phyloP scores from a whole-genome alignment of 2,329 filamentous ascomycete species.

The Alternaria solani region DNA sequence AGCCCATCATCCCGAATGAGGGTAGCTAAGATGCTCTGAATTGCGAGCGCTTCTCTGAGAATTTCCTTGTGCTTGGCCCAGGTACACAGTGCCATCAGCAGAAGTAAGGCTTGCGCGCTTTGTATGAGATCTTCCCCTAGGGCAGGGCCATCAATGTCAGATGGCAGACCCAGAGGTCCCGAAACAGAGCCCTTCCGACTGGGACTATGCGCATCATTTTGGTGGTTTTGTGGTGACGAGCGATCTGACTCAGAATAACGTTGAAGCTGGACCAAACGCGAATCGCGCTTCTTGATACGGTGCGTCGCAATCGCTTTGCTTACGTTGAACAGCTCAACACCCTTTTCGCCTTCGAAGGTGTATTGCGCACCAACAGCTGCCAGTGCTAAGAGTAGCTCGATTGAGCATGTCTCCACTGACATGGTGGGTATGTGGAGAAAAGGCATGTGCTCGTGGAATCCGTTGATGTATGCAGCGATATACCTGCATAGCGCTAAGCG shows the following conservation, averaged over 20 bases:
- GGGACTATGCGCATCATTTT: constrained; percentile 25
- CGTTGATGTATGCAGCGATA: constrained; percentile 73
- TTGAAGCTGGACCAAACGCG: constrained; percentile 50
- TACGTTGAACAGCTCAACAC: constrained; percentile 65
- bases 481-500: constrained; percentile 74
- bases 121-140: constrained; percentile 59
- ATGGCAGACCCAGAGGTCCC: constrained; percentile 39
- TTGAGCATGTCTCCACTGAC: constrained; percentile 68
- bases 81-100: constrained; percentile 68
- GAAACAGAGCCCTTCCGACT: constrained; percentile 28
- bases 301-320: constrained; percentile 63
- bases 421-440: constrained; percentile 75
- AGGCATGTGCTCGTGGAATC: constrained; percentile 68
- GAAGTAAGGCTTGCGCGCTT: constrained; percentile 69
- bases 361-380: constrained; percentile 74
- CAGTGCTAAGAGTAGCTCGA: constrained; percentile 73
- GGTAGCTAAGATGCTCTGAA: constrained; percentile 65
- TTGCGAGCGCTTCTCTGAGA: constrained; percentile 64
- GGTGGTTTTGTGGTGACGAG: constrained; percentile 27
- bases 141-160: constrained; percentile 25
- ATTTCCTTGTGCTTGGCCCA: constrained; percentile 67
- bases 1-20: constrained; percentile 64
- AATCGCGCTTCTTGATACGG: constrained; percentile 60
- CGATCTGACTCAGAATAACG: constrained; percentile 31
- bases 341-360: constrained; percentile 61